These are phyloP conservation scores for Suhomyces faveliae DNA, from an alignment of 805 yeast species.

Conservation along the genomic window DNA sequence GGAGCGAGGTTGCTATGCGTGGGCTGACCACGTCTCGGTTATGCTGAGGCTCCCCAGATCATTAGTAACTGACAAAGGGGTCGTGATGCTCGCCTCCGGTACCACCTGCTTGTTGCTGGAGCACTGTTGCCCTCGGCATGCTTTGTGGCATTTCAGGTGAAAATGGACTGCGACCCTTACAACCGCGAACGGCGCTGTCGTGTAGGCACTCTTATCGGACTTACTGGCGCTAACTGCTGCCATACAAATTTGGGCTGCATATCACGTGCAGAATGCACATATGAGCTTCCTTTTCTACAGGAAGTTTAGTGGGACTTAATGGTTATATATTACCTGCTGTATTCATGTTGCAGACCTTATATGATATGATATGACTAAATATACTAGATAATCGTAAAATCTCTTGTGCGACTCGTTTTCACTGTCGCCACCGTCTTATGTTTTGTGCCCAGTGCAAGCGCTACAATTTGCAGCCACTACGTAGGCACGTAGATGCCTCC, in stretches of 20 bases:
- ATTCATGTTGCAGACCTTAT: too few species aligned
- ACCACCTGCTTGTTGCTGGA: neutral
- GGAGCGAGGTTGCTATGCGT: neutral
- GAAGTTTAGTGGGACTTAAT: too few species aligned
- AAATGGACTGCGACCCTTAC: neutral
- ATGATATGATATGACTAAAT: too few species aligned
- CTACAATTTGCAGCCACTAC: too few species aligned
- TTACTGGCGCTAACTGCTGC: neutral
- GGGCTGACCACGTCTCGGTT: neutral
- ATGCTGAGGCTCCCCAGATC: neutral
- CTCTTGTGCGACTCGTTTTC: too few species aligned
- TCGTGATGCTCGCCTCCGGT: neutral
- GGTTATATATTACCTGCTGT: too few species aligned
- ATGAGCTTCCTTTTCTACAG: too few species aligned
- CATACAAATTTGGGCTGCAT: too few species aligned
- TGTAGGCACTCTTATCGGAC: neutral
- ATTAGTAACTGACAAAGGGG: too few species aligned
- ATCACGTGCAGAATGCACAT: neutral
- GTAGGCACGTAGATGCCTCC: constrained; percentile 48
- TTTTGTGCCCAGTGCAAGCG: too few species aligned
- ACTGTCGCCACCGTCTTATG: too few species aligned
- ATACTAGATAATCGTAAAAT: too few species aligned
- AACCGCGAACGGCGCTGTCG: neutral
- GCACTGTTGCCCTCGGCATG: neutral
- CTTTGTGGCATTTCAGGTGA: neutral